Evolutionary conservation across 2,329 filamentous ascomycete genomes (phyloP).

Genomic region (Diaporthe humulicola): DNA sequence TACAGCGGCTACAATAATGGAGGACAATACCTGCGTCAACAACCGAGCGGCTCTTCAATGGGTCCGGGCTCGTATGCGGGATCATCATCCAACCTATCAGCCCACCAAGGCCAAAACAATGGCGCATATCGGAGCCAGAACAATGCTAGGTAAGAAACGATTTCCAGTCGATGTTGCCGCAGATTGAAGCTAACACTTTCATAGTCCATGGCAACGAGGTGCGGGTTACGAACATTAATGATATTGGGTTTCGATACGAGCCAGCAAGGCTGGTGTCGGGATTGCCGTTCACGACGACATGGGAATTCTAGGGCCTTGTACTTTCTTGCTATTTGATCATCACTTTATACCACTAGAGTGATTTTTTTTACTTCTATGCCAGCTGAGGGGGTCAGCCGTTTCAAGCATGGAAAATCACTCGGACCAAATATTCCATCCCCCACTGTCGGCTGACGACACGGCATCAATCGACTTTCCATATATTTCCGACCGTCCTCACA

Average conservation of each 20-base stretch:
- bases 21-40: slow-evolving; percentile 43
- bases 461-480: slow-evolving; percentile 26
- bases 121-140: slow-evolving; percentile 54
- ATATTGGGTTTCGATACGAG: slow-evolving; percentile 36
- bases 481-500: slow-evolving; percentile 3
- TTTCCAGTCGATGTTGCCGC: not conserved
- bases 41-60: slow-evolving; percentile 43
- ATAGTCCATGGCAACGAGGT: slow-evolving; percentile 68
- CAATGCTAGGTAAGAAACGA: slow-evolving; percentile 59
- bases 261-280: slow-evolving; percentile 30
- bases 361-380: slow-evolving; percentile 23
- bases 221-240: slow-evolving; percentile 63
- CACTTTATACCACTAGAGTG: slow-evolving; percentile 38
- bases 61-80: slow-evolving; percentile 49
- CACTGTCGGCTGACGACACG: slow-evolving; percentile 11
- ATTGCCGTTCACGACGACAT: slow-evolving; percentile 41
- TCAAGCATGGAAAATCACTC: slow-evolving; percentile 16
- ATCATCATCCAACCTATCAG: slow-evolving; percentile 49
- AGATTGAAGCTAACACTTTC: slow-evolving; percentile 43
- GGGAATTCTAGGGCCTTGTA: slow-evolving; percentile 38
- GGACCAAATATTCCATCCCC: slow-evolving; percentile 7
- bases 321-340: slow-evolving; percentile 37
- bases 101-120: slow-evolving; percentile 55
- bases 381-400: slow-evolving; percentile 28
- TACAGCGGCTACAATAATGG: slow-evolving; percentile 44